A percentile compares a stretch with the other conserved stretches of the same genome.
Evolutionary conservation across 202 grass and related monocot genomes (phyloP).

Genomic region (Saccharum hybrid): DNA sequence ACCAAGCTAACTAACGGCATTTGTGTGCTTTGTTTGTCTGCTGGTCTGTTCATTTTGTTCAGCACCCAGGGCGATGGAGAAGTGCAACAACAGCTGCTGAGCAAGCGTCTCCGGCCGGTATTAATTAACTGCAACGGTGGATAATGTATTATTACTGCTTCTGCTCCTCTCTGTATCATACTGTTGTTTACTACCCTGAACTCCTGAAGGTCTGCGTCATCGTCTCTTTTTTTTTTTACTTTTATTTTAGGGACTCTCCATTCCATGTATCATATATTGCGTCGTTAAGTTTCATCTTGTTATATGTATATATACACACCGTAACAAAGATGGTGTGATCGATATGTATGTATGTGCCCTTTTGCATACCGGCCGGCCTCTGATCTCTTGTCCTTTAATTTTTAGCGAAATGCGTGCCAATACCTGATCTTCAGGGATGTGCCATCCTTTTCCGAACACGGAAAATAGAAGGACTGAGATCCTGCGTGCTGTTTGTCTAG

Average conservation of each 20-base stretch:
- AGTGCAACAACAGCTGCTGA: conserved; percentile 49
- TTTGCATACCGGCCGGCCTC: neutral
- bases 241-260: neutral
- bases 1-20: neutral
- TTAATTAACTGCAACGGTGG: neutral
- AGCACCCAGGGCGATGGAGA: conserved; percentile 52
- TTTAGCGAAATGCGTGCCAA: conserved; percentile 15
- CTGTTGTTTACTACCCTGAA: neutral
- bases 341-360: neutral
- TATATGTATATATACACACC: conserved; percentile 31
- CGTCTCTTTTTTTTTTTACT: neutral
- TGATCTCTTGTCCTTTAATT: neutral
- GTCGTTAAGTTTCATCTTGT: conserved; percentile 22
- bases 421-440: conserved; percentile 50
- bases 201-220: neutral
- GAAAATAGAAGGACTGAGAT: neutral
- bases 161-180: conserved; percentile 36
- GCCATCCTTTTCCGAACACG: neutral
- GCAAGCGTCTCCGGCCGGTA: neutral
- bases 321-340: conserved; percentile 11
- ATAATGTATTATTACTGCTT: neutral
- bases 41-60: neutral
- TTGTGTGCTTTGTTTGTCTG: neutral
- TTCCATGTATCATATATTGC: neutral
- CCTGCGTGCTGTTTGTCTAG: conserved; percentile 19